These are phyloP conservation scores for Cyclotella choctawhatcheeana DNA, from an alignment of 108 stramenopile genomes.

Conservation along the genomic window DNA sequence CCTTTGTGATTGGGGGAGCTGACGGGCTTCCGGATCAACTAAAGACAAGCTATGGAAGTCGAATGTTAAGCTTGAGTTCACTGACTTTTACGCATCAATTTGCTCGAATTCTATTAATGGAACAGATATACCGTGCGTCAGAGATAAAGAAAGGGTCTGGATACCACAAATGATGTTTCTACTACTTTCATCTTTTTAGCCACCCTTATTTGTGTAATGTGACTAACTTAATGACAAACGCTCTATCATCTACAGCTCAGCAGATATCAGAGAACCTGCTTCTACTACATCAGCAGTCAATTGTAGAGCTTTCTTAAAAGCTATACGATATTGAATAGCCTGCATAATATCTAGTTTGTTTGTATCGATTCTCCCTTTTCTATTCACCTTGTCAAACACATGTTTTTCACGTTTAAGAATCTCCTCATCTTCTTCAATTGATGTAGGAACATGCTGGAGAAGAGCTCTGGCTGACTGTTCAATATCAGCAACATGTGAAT, in stretches of 20 bases:
- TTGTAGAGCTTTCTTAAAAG: slow-evolving; percentile 49
- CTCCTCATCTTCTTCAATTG: slow-evolving; percentile 42
- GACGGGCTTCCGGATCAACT: slow-evolving; percentile 87
- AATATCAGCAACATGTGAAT: slow-evolving; percentile 28
- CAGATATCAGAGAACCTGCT: slow-evolving; percentile 30
- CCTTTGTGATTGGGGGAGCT: slow-evolving; percentile 93
- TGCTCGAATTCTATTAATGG: slow-evolving; percentile 84
- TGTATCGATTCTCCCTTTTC: slow-evolving; percentile 28
- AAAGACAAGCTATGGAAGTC: slow-evolving; percentile 27
- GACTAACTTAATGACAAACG: neutral
- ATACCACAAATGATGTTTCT: slow-evolving; percentile 75
- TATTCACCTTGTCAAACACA: slow-evolving; percentile 25
- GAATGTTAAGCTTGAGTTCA: slow-evolving; percentile 68
- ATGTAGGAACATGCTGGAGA: slow-evolving; percentile 32
- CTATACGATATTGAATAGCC: slow-evolving; percentile 50
- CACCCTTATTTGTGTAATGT: too few relatives aligned
- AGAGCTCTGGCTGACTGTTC: slow-evolving; percentile 26
- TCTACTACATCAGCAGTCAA: slow-evolving; percentile 32
- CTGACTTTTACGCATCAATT: slow-evolving; percentile 94
- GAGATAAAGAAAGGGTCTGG: slow-evolving; percentile 91
- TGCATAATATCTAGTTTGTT: slow-evolving; percentile 46
- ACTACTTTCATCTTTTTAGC: neutral
- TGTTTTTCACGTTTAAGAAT: slow-evolving; percentile 25
- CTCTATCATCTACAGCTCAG: slow-evolving; percentile 32
- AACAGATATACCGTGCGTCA: slow-evolving; percentile 91